These are phyloP conservation scores for Novymonas esmeraldas DNA, from an alignment of 208 protist genomes.

Conservation along the genomic window DNA sequence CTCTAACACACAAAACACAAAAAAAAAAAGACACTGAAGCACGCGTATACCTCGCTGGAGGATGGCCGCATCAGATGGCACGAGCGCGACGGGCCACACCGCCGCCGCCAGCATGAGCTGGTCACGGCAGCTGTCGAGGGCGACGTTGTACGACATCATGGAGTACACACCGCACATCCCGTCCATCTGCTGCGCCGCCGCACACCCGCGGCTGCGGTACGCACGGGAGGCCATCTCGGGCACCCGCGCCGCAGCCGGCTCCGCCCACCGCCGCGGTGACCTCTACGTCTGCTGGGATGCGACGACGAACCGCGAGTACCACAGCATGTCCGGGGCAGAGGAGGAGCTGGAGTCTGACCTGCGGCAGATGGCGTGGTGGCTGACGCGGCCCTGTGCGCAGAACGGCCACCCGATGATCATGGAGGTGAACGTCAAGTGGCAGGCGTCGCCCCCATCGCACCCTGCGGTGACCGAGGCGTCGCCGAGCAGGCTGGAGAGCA, in stretches of 20 bases:
- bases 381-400: slow-evolving; percentile 1
- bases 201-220: slow-evolving; percentile 24
- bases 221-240: slow-evolving; percentile 19
- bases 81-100: too few relatives aligned
- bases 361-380: slow-evolving; percentile 20
- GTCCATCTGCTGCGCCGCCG: slow-evolving; percentile 18
- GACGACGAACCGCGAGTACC: slow-evolving; percentile 17
- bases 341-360: slow-evolving; percentile 14
- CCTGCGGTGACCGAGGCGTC: not conserved
- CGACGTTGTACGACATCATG: slow-evolving; percentile 7
- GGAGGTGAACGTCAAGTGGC: slow-evolving; percentile 28
- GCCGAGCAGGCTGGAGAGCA: not conserved
- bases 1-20: not conserved
- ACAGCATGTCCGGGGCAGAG: slow-evolving; percentile 16
- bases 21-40: not conserved
- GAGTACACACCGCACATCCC: slow-evolving; percentile 28
- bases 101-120: too few relatives aligned
- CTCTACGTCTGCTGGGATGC: slow-evolving; percentile 21
- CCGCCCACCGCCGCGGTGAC: slow-evolving; percentile 14
- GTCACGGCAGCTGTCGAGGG: slow-evolving; percentile 1
- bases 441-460: not conserved
- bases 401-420: slow-evolving; percentile 16
- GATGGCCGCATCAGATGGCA: too few relatives aligned
- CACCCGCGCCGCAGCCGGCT: slow-evolving; percentile 1
- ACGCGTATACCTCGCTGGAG: too few relatives aligned